Evolutionary conservation across 164 flowering plant species (phyloP), one percentile per base, ranked within the genome.

Genomic region (Cinnamomum chago): DNA sequence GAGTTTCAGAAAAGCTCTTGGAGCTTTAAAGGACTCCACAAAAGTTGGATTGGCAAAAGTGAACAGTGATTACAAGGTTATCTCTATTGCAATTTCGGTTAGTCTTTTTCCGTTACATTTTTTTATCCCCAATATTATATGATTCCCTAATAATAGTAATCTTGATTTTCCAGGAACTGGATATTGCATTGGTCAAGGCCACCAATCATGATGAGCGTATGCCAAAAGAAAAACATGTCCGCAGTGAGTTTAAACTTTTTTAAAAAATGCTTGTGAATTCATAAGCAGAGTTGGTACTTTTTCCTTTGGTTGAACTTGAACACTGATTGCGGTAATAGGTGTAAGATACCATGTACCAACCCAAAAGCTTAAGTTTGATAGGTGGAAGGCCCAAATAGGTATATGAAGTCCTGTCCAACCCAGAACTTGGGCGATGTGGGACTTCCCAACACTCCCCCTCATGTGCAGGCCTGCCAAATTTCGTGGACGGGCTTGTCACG

Each of bases 181-280:
- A 86, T 77, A 68, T 89, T 76, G 88, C 93, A 10, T 83, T 88
- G 50, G 85, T 87, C 33, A 86, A 83, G 77, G 88, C 90, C 62
- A 87, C 92, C 66, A 89, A 86, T 78, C 92, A 86, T 73, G 82
- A 78, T 51, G 90, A 88, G 68, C 62, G 58, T 14, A 51, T 76
- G 62, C 81, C 92, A 11, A 89, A 89, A 73, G 93, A 88, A 78
- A 86, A 82, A 72, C 90, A 87, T 65, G 77, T 89, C 35, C 75
- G 76, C 70, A 77, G 92, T 89, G 71, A 78, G 87, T 75, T 50
- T 18, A 9, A 9, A 40, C 47, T 7, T 33, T 33, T 33, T 35
- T 1, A 35, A 7, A 40, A 40, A 40, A 40, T 40, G 47, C 47
- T 40, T 40, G 47, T 40, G 47, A 40, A 40, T 40, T 40, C 47